Evolutionary conservation across 2,329 filamentous ascomycete genomes (phyloP), one percentile per base, ranked within the genome.

Genomic region (Byssothecium circinans): DNA sequence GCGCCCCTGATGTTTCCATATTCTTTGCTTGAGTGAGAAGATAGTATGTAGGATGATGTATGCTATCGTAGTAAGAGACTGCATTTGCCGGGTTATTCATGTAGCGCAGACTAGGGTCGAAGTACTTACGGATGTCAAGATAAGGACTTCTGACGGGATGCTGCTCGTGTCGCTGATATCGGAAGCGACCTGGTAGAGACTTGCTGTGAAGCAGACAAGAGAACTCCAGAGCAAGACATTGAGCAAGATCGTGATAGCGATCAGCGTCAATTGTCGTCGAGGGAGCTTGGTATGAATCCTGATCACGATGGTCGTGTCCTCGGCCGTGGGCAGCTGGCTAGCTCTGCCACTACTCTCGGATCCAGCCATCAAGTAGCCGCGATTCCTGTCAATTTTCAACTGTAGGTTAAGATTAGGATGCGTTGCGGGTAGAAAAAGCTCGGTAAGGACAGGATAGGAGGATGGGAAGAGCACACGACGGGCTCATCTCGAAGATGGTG

Each of bases 11-110:
- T 64, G 58, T 33, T 49, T 59, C 58, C 63, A 68, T 49, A 51
- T 56, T 33, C 52, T 63, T 41, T 68, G 67, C 50, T 65, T 67
- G 14, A 65, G 38, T 0, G 68, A 64, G 39, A 69, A 61, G 38
- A 68, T 52, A 3, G 64, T 65, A 41, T 73, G 70, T n/a, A 71
- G 50, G 11, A 61, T 37, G 12, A 66, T 58, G 48, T 72, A 73
- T 11, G 50, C 50, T 41, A 72, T 52, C 4, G 70, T 70, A 11
- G 57, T 58, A 30, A 68, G 35, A 14, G 66, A 61, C 68, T 72
- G 41, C 18, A 52, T 19, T 30, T 53, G 22, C 52, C 60, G 15
- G 53, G 43, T 37, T n/a, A 43, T 12, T 45, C 30, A 48, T 45
- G 23, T 14, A 30, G 34, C 17, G 17, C 15, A 15, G 33, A 29